Evolutionary conservation across 345 rosid species (phyloP), one percentile per base, ranked within the genome.

Genomic region (Ceriops tagal): DNA sequence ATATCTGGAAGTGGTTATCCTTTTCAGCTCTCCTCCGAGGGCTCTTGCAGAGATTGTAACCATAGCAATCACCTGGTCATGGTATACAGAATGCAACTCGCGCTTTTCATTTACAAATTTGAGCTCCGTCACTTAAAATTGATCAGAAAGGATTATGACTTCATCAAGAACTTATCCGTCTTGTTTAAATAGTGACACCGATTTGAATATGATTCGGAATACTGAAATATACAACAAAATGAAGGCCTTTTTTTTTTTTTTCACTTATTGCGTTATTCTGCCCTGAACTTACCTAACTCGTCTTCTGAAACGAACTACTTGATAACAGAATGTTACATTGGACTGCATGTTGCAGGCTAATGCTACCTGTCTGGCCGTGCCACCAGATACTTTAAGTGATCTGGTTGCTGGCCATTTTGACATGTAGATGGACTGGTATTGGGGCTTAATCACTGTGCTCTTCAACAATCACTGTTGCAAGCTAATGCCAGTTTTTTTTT

Each of bases 171-270:
- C 24, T 63, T 39, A 51, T 8, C 30, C 27, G 57, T 58, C 34
- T 68, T 32, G 22, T 30, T 62, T 65, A 52, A 68, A 62, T 73
- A 69, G 69, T 63, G 57, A 79, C 74, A 70, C 67, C 37, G 61
- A 61, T 24, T 21, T 46, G 58, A 65, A 58, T 51, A 49, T 31
- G 53, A 35, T 69, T 46, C n/a, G 15, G 43, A 43, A 30, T 26
- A 20, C 47, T 11, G 10, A 61, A 53, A 27, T 11, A 60, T 26
- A 64, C 31, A 56, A 15, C 16, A n/a, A 18, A 60, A n/a, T 24
- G 37, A 4, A 49, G 18, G 20, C 62, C 2, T 8, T 1, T 34
- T 7, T 15, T 53, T 27, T 47, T 18, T 15, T 53, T 27, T 47
- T 7, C 3, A 16, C 10, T 64, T 7, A 1, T 4, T 2, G 27